Percentiles rank a stretch among this genome's conserved stretches.
phyloP scores from a whole-genome alignment of 1,284 basidiomycete species.

The Rhodotorula glutinis region DNA sequence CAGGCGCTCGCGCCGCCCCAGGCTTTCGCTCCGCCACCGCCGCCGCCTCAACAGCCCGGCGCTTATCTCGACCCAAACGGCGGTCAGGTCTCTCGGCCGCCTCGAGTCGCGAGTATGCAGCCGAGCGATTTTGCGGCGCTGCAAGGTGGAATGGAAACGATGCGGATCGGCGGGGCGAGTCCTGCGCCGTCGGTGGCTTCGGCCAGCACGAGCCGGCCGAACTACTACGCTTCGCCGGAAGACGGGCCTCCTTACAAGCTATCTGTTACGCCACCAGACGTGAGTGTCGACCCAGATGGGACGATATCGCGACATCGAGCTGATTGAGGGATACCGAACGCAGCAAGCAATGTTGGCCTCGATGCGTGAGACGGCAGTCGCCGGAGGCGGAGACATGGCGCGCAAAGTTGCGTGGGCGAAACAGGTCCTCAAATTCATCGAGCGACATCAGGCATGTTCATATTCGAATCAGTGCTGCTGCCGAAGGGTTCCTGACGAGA shows the following conservation, averaged over 20 bases:
- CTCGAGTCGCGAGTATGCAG: conserved; percentile 27
- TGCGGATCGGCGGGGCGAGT: neutral
- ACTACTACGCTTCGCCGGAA: conserved; percentile 31
- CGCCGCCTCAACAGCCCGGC: neutral
- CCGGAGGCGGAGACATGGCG: conserved; percentile 18
- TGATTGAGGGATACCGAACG: neutral
- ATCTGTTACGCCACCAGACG: conserved; percentile 33
- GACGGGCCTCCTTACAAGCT: conserved; percentile 39
- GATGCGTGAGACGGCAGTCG: conserved; percentile 32
- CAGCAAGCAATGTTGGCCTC: conserved; percentile 34
- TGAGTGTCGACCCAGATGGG: neutral
- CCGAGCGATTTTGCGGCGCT: conserved; percentile 24
- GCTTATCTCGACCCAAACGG: neutral
- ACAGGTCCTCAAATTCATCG: conserved; percentile 74
- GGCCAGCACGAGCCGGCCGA: conserved; percentile 1
- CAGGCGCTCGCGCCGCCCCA: neutral
- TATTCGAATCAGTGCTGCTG: neutral
- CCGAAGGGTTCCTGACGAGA: too few relatives aligned
- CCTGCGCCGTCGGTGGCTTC: neutral
- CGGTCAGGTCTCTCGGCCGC: conserved; percentile 9
- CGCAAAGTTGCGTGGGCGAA: conserved; percentile 69
- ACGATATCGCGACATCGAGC: too few relatives aligned
- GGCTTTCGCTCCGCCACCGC: conserved; percentile 12
- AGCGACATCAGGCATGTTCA: conserved; percentile 54
- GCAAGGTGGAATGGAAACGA: conserved; percentile 10